Percentiles rank a stretch among this genome's conserved stretches.
Evolutionary conservation across 352 stramenopile genomes (phyloP).

Genomic region (Pelagophyceae sp.): DNA sequence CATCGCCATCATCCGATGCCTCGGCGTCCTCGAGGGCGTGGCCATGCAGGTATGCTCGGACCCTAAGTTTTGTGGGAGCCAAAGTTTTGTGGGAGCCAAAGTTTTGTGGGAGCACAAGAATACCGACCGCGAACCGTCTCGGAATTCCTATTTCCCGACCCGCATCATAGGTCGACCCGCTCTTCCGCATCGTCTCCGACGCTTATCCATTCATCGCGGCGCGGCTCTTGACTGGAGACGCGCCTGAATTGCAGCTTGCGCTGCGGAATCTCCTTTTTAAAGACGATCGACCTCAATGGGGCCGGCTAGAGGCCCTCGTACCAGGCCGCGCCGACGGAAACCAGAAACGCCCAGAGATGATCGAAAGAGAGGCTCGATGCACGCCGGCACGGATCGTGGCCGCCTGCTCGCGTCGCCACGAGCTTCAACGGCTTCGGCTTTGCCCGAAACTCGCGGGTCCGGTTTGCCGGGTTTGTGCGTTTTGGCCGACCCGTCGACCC

Average conservation of each 20-base stretch:
- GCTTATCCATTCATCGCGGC: conserved; percentile 73
- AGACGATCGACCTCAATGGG: conserved; percentile 27
- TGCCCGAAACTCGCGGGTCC: too few relatives aligned
- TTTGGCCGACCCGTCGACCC: too few relatives aligned
- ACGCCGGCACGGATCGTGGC: too few relatives aligned
- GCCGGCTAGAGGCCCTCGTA: conserved; percentile 39
- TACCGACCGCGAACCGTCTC: too few relatives aligned
- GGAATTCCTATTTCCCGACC: too few relatives aligned
- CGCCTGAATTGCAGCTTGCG: conserved; percentile 61
- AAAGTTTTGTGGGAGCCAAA: neutral
- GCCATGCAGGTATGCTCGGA: conserved; percentile 62
- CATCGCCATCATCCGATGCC: conserved; percentile 70
- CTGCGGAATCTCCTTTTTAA: conserved; percentile 42
- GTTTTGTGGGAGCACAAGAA: conserved; percentile 1
- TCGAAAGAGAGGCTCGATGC: too few relatives aligned
- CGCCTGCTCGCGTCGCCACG: too few relatives aligned
- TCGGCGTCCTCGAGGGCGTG: conserved; percentile 70
- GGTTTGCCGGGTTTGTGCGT: too few relatives aligned
- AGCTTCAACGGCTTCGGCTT: too few relatives aligned
- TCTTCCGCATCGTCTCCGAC: conserved; percentile 65
- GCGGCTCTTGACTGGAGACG: conserved; percentile 61
- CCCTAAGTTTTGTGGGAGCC: conserved; percentile 11
- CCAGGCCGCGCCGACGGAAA: too few relatives aligned
- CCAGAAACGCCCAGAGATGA: too few relatives aligned
- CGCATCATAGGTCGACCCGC: conserved; percentile 50